Conservation (phyloP, 495 filamentous ascomycete species). For the Tricharina praecox region DNA sequence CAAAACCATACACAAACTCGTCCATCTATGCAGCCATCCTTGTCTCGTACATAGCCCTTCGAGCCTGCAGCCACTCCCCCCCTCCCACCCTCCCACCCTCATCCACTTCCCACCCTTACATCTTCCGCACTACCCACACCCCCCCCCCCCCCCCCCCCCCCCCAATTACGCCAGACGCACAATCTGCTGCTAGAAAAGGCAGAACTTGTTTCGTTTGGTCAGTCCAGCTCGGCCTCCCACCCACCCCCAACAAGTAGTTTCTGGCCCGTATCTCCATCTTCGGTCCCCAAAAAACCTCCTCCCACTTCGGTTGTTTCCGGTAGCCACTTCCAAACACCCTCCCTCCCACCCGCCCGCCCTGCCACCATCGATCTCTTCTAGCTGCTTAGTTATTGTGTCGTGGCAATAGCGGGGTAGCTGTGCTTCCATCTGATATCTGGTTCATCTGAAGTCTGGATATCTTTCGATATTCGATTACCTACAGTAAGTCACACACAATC, state of each 20-base stretch:
- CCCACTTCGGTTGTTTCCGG: conserved; percentile 5
- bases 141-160: neutral
- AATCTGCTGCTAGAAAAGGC: neutral
- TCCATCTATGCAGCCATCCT: conserved; percentile 6
- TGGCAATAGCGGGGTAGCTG: conserved; percentile 6
- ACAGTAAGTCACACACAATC: neutral
- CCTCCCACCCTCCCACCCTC: neutral
- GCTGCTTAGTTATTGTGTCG: neutral
- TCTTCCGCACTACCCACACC: conserved; percentile 2
- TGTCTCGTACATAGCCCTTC: conserved; percentile 1
- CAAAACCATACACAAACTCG: neutral
- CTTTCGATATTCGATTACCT: neutral
- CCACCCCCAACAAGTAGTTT: neutral
- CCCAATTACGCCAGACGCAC: neutral
- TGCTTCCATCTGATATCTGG: neutral
- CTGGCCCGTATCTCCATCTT: neutral
- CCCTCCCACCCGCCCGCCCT: neutral
- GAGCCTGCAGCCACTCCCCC: conserved; percentile 4
- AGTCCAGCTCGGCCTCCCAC: neutral
- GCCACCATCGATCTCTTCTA: too few species aligned
- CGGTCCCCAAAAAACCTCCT: too few species aligned
- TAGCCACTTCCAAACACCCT: conserved; percentile 2
- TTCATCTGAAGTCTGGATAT: conserved; percentile 3
- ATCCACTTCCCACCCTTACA: neutral
- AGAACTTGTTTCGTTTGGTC: conserved; percentile 2